Percentiles rank a stretch among this genome's conserved stretches.
Conservation (phyloP, 2,329 filamentous ascomycete species). For the Trichoderma sp. region DNA sequence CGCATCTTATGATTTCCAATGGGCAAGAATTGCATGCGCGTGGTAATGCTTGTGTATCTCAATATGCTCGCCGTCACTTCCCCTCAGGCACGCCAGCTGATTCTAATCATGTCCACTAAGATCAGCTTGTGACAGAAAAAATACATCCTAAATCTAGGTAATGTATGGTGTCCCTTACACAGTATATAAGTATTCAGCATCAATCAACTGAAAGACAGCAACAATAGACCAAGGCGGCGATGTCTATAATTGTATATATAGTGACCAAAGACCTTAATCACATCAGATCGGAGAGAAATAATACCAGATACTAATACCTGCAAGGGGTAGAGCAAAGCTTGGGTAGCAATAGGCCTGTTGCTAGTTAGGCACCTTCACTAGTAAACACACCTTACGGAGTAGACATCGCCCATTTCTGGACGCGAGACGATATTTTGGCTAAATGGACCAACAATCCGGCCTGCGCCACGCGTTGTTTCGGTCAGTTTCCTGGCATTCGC, state of each 20-base stretch:
- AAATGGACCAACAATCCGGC: background rate
- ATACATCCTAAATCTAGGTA: background rate
- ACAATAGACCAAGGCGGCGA: background rate
- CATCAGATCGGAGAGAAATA: background rate
- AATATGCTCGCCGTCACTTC: background rate
- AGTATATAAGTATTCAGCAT: no score
- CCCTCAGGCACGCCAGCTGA: background rate
- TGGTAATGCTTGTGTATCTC: background rate
- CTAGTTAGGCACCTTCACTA: background rate
- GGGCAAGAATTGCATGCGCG: background rate
- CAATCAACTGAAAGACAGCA: background rate
- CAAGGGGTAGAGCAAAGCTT: background rate
- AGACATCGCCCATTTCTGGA: background rate
- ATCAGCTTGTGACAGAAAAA: background rate
- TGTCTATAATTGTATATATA: background rate
- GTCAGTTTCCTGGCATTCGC: background rate
- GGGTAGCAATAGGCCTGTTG: background rate
- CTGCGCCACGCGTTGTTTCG: background rate
- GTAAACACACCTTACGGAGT: background rate
- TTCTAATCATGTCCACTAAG: background rate
- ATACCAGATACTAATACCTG: background rate
- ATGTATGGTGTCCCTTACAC: no score
- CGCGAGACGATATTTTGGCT: background rate
- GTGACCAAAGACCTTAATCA: background rate
- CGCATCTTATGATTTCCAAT: background rate